Base-by-base conservation (phyloP, 805 yeast genomes). In the Dipodascopsis tothii region DNA sequence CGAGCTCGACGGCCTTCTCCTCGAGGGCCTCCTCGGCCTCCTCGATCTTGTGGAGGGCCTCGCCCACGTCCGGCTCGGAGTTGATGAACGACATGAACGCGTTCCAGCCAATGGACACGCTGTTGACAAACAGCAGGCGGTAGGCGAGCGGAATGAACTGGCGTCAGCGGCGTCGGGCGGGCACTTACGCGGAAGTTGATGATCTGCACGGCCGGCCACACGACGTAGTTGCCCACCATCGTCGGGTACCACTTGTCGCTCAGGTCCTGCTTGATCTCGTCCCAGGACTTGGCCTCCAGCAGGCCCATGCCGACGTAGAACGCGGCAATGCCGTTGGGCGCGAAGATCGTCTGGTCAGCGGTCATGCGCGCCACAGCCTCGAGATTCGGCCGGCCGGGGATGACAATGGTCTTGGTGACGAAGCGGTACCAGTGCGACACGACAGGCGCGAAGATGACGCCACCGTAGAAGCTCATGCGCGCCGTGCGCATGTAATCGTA, bases 31-130 rank as follows among this genome's bases (percentile, higher is more conserved):
- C 39, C 39, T 47, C 49, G 3, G 38, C 40, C 6, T 36, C 40
- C 18, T 37, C 52, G 16, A 44, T 22, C 11, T 32, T 28, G 18
- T 33, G 23, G 16, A 35, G 7, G 5, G 44, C 20, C 19, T 39
- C 37, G 5, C 35, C 45, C 9, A 38, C 33, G 14, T 27, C 28
- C 11, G 48, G 37, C 9, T 35, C 40, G 30, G 44, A 44, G 11
- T 9, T 9, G 37, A 48, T 41, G 44, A 44, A 48, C 52, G 90
- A 81, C 52, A 88, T 60, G 58, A 72, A 85, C 21, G 90, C 77
- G 60, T 87, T 87, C 96, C 96, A 88, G 17, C 80, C 76, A 21
- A 87, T 75, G 38, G 90, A 77, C 21, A 84, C 71, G 3, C 78
- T 46, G 56, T 85, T 85, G 23, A 83, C 94, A 7, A 78, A 68